Base-by-base conservation (phyloP, 2,329 filamentous ascomycete genomes). In the Colletotrichum costaricense region DNA sequence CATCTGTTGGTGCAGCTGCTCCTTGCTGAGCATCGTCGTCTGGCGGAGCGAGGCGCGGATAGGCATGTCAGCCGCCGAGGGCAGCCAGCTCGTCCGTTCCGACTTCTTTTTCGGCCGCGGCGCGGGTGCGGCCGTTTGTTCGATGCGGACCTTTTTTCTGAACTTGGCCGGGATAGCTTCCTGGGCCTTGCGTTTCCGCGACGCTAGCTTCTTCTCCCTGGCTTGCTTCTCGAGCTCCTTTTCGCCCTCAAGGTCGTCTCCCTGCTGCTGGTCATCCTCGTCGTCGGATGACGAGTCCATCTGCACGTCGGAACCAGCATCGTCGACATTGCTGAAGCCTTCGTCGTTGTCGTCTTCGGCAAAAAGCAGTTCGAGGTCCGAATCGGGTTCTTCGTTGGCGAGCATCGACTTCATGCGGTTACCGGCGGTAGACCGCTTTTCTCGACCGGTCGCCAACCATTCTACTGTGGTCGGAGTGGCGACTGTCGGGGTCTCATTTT, bases 211-310 rank as follows among this genome's bases (percentile, higher is more conserved):
- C 77, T 93, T 93, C 72, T 90, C 91, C 76, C 91, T 92, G 71
- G 93, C 94, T 77, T 93, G 90, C 75, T 90, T 92, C 83, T 97
- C 92, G 67, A 99, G 82, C 82, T 97, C 95, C 78, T 92, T 93
- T 84, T 99, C 97, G 42, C 97, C 97, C 69, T 94, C 94, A 5
- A 97, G 82, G 55, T 97, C 94, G 76, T 97, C 88, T 67, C 82
- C 84, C 49, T 84, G 82, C 72, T 93, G 87, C 64, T 91, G 91
- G 71, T 95, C 93, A 73, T 97, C 94, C 62, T 97, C 94, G 59
- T 95, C 93, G 75, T 94, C 93, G 0, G 92, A 94, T 0, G 94
- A 97, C 16, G 93, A 95, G 78, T 97, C 95, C 86, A 98, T 93
- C 59, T 94, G 92, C 76, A 94, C 92, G 80, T 98, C 96, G 2